Conservation (phyloP, 2,329 filamentous ascomycete species). For the Sordariomycetes sp. region DNA sequence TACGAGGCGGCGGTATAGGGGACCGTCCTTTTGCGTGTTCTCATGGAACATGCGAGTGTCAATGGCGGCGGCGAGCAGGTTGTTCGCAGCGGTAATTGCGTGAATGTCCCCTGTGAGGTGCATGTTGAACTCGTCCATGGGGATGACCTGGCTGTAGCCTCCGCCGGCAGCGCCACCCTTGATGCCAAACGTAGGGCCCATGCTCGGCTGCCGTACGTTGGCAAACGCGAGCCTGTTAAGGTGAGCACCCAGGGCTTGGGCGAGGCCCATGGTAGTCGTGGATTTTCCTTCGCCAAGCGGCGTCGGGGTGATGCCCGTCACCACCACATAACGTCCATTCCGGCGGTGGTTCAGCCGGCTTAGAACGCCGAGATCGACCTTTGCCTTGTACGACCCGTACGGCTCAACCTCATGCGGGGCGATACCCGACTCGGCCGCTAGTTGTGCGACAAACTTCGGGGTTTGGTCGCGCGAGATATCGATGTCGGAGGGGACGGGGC, state of each 20-base stretch:
- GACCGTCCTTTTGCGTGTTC: conserved; percentile 79
- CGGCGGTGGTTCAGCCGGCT: conserved; percentile 75
- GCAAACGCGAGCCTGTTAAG: conserved; percentile 81
- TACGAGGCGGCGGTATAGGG: conserved; percentile 78
- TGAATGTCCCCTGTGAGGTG: conserved; percentile 97
- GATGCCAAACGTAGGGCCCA: conserved; percentile 96
- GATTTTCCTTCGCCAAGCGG: conserved; percentile 96
- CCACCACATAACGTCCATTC: conserved; percentile 82
- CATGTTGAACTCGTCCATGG: conserved; percentile 99
- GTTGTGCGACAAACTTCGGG: conserved; percentile 78
- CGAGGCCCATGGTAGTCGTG: conserved; percentile 90
- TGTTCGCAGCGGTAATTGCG: conserved; percentile 93
- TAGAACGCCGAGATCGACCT: conserved; percentile 73
- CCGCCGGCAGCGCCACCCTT: conserved; percentile 96
- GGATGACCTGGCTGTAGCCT: conserved; percentile 97
- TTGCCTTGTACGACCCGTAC: conserved; percentile 91
- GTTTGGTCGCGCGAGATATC: conserved; percentile 78
- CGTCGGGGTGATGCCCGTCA: conserved; percentile 93
- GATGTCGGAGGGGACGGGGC: conserved; percentile 90
- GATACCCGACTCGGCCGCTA: conserved; percentile 82
- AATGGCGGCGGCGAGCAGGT: conserved; percentile 87
- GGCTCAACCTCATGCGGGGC: conserved; percentile 81
- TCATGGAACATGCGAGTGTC: conserved; percentile 99
- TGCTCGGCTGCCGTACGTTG: conserved; percentile 92
- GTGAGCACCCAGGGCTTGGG: conserved; percentile 83